phyloP scores from a whole-genome alignment of 495 filamentous ascomycete genomes.

The Aspergillus cavernicola region DNA sequence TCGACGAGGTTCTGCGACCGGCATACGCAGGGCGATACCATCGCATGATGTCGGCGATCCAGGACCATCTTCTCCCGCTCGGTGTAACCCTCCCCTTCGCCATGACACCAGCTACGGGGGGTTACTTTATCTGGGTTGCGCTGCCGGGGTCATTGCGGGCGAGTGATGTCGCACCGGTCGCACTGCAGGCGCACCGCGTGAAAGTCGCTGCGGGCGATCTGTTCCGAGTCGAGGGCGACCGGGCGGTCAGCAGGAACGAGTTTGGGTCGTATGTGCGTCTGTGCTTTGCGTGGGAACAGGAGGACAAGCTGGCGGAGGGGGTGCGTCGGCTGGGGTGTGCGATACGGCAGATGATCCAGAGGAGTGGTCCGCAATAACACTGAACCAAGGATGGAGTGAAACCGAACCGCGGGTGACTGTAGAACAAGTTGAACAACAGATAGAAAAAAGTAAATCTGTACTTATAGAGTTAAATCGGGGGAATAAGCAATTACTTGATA shows the following conservation, averaged over 20 bases:
- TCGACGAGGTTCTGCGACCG: slow-evolving; percentile 47
- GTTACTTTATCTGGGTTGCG: slow-evolving; percentile 78
- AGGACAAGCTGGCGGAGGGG: slow-evolving; percentile 63
- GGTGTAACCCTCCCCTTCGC: slow-evolving; percentile 49
- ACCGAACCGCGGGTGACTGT: background rate
- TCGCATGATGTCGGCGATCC: slow-evolving; percentile 50
- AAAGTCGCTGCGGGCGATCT: slow-evolving; percentile 60
- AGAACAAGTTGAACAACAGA: no score
- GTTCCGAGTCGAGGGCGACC: slow-evolving; percentile 64
- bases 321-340: slow-evolving; percentile 32
- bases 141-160: slow-evolving; percentile 53
- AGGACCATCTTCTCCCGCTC: slow-evolving; percentile 52
- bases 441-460: no score
- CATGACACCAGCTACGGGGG: slow-evolving; percentile 46
- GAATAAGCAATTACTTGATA: background rate
- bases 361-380: slow-evolving; percentile 1
- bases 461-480: background rate
- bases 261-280: slow-evolving; percentile 59
- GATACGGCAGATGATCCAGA: slow-evolving; percentile 5
- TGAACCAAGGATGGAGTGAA: background rate
- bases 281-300: slow-evolving; percentile 74
- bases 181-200: slow-evolving; percentile 47
- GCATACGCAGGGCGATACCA: slow-evolving; percentile 56
- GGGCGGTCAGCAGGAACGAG: slow-evolving; percentile 27
- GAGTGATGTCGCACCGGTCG: slow-evolving; percentile 45